Conservation (phyloP, 768 basidiomycete species). For the Podaxis pistillaris region DNA sequence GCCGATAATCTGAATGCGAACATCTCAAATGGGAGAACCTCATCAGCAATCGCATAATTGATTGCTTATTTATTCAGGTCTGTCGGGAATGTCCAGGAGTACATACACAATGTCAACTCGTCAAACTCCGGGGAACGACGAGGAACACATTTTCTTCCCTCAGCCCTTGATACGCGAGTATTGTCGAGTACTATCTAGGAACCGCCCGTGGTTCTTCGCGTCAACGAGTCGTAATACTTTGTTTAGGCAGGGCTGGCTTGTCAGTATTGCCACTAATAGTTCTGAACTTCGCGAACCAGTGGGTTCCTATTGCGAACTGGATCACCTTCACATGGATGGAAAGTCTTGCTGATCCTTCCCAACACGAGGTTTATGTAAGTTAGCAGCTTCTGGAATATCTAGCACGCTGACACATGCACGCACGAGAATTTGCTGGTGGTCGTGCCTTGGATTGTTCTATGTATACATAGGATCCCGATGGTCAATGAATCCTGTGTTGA, state of each 20-base stretch:
- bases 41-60: not conserved
- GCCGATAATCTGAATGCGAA: not conserved
- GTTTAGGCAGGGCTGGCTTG: not conserved
- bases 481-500: not conserved
- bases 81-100: not conserved
- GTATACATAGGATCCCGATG: not conserved
- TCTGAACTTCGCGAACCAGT: slow-evolving; percentile 2
- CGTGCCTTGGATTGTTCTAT: not conserved
- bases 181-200: not conserved
- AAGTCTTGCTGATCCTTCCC: not conserved
- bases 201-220: not conserved
- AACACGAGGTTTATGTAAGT: not conserved
- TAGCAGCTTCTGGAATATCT: not conserved
- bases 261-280: not conserved
- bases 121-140: not conserved
- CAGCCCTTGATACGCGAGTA: not conserved
- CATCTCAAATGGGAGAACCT: not conserved
- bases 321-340: not conserved
- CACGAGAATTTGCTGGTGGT: not conserved
- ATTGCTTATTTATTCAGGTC: not conserved
- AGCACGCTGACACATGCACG: not conserved
- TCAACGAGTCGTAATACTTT: not conserved
- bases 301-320: not conserved
- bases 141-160: not conserved
- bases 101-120: not conserved